Evolutionary conservation across 179 eudicot species (phyloP).

Genomic region (Silene noctiflora): DNA sequence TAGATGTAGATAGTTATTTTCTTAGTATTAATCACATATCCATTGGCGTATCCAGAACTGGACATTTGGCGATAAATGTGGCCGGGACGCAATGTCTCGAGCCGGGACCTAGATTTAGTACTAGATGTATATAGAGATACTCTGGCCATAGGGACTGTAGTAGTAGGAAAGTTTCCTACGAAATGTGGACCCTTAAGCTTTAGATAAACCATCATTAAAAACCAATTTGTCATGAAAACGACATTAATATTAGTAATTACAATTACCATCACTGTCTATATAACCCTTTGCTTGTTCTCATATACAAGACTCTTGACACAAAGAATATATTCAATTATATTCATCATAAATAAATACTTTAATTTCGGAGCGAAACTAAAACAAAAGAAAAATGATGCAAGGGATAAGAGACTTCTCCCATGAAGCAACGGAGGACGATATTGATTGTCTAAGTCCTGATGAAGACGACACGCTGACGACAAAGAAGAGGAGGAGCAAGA

Average conservation of each 20-base stretch:
- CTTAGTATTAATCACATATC: no score
- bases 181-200: slow-evolving; percentile 33
- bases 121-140: slow-evolving; percentile 15
- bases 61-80: no score
- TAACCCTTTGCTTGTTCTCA: slow-evolving; percentile 30
- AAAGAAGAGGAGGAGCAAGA: slow-evolving; percentile 38
- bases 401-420: slow-evolving; percentile 24
- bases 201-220: slow-evolving; percentile 36
- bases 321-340: slow-evolving; percentile 1
- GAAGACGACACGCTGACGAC: slow-evolving; percentile 22
- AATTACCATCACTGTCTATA: slow-evolving; percentile 25
- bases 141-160: slow-evolving; percentile 23
- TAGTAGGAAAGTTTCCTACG: slow-evolving; percentile 40
- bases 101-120: background rate
- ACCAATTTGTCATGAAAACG: slow-evolving; percentile 33
- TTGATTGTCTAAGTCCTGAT: slow-evolving; percentile 22
- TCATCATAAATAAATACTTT: slow-evolving; percentile 12
- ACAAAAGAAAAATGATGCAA: slow-evolving; percentile 26
- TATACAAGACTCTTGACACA: slow-evolving; percentile 20
- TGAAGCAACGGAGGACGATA: slow-evolving; percentile 24
- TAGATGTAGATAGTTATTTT: no score
- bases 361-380: background rate
- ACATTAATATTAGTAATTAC: slow-evolving; percentile 11
- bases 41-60: no score
- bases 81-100: background rate